Percentiles rank a stretch among this genome's conserved stretches.
Evolutionary conservation across 345 rosid genomes (phyloP).

Genomic region (Pistacia integerrima): DNA sequence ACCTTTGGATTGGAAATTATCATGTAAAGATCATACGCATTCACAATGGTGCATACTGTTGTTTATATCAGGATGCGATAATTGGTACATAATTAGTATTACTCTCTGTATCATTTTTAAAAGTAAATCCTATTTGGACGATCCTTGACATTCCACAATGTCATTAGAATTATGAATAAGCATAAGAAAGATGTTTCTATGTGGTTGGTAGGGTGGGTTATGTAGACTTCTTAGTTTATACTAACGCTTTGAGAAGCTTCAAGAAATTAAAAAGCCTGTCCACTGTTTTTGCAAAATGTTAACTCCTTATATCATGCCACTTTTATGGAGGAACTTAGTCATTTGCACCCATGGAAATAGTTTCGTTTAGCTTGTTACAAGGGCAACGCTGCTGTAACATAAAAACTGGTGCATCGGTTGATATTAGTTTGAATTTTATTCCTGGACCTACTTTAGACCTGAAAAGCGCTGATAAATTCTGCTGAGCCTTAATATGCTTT

Average conservation of each 20-base stretch:
- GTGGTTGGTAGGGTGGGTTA: background rate
- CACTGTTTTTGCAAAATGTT: background rate
- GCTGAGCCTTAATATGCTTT: background rate
- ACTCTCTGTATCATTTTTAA: background rate
- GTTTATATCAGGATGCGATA: too few species aligned
- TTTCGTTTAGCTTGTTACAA: background rate
- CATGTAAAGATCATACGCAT: background rate
- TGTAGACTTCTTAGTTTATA: background rate
- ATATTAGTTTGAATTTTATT: background rate
- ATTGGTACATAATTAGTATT: background rate
- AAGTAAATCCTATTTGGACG: background rate
- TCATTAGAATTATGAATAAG: background rate
- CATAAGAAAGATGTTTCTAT: background rate
- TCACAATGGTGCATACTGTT: background rate
- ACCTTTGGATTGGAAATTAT: background rate
- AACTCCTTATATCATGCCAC: too few species aligned
- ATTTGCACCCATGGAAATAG: background rate
- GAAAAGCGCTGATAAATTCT: background rate
- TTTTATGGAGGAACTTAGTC: background rate
- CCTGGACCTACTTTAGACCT: background rate
- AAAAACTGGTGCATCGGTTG: background rate
- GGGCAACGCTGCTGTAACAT: background rate
- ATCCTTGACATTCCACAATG: background rate
- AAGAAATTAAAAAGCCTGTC: background rate
- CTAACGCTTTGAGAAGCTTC: background rate